Evolutionary conservation across 202 grass and related monocot species (phyloP).

Genomic region (Cymbopogon flexuosus): DNA sequence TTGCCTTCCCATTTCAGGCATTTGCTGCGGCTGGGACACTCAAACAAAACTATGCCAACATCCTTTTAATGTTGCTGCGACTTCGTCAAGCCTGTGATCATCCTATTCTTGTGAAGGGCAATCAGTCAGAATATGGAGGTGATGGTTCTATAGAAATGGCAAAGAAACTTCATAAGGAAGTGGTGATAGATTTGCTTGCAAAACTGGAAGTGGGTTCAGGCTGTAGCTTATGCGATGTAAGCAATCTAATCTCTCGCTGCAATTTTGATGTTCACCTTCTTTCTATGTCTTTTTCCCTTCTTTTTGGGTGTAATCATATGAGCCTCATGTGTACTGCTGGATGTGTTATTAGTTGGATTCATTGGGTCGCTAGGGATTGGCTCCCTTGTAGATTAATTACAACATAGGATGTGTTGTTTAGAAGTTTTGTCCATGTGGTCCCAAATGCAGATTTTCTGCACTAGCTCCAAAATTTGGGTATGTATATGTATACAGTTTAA

Average conservation of each 20-base stretch:
- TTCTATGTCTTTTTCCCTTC: background rate
- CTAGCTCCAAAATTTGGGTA: background rate
- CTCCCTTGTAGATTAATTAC: background rate
- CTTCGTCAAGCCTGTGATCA: conserved; percentile 97
- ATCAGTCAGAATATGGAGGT: conserved; percentile 60
- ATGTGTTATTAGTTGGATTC: background rate
- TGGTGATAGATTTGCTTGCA: conserved; percentile 66
- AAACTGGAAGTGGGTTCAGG: conserved; percentile 62
- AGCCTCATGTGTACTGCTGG: background rate
- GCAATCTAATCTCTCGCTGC: conserved; percentile 27
- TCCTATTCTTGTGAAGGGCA: conserved; percentile 84
- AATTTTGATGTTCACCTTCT: conserved; percentile 16
- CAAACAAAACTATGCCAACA: conserved; percentile 97
- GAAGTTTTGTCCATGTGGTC: background rate
- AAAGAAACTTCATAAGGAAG: conserved; percentile 68
- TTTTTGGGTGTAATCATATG: background rate
- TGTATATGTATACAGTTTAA: background rate
- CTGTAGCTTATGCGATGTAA: conserved; percentile 83
- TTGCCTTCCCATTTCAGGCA: conserved; percentile 46
- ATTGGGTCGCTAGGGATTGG: background rate
- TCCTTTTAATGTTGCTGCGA: conserved; percentile 82
- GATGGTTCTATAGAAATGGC: conserved; percentile 86
- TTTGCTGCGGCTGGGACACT: conserved; percentile 92
- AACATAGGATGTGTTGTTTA: conserved; percentile 2
- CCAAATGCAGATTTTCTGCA: background rate